Percentiles rank a stretch among this genome's conserved stretches.
These are phyloP conservation scores for Coriaria nepalensis DNA, from an alignment of 306 rosid species.

Conservation along the genomic window DNA sequence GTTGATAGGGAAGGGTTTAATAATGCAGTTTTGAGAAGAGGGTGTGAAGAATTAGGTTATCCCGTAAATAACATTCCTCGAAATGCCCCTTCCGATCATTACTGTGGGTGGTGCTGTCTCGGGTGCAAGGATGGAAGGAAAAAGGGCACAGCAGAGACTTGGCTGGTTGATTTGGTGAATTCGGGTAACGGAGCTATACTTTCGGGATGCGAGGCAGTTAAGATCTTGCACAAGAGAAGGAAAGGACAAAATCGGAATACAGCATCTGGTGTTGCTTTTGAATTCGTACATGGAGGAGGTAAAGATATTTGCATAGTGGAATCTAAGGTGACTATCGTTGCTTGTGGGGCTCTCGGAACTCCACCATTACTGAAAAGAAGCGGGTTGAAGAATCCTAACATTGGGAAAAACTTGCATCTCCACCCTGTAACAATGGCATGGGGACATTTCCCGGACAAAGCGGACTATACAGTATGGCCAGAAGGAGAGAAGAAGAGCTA, in stretches of 20 bases:
- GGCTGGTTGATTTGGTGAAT: slow-evolving; percentile 66
- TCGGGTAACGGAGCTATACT: slow-evolving; percentile 72
- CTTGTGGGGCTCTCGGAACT: slow-evolving; percentile 70
- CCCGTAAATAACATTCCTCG: slow-evolving; percentile 47
- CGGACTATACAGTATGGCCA: slow-evolving; percentile 33
- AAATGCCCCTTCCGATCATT: slow-evolving; percentile 52
- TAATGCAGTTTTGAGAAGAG: slow-evolving; percentile 53
- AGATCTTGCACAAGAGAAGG: slow-evolving; percentile 32
- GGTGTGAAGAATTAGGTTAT: slow-evolving; percentile 68
- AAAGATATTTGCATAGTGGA: slow-evolving; percentile 54
- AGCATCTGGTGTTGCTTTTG: slow-evolving; percentile 47
- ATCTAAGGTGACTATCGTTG: slow-evolving; percentile 64
- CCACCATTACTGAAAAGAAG: slow-evolving; percentile 53
- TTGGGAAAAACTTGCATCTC: slow-evolving; percentile 65
- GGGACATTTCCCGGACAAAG: slow-evolving; percentile 64
- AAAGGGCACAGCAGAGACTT: slow-evolving; percentile 67
- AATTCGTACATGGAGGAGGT: slow-evolving; percentile 23
- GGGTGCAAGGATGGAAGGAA: slow-evolving; percentile 76
- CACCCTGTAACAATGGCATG: slow-evolving; percentile 86
- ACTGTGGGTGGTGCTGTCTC: slow-evolving; percentile 80
- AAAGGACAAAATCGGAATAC: slow-evolving; percentile 25
- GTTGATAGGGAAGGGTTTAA: slow-evolving; percentile 59
- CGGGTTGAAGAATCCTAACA: slow-evolving; percentile 48
- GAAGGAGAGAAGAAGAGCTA: slow-evolving; percentile 50
- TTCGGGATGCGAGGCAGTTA: slow-evolving; percentile 41